A percentile compares a stretch with the other conserved stretches of the same genome.
These are phyloP conservation scores for Haplographium delicatum DNA, from an alignment of 495 filamentous ascomycete species.

Conservation along the genomic window DNA sequence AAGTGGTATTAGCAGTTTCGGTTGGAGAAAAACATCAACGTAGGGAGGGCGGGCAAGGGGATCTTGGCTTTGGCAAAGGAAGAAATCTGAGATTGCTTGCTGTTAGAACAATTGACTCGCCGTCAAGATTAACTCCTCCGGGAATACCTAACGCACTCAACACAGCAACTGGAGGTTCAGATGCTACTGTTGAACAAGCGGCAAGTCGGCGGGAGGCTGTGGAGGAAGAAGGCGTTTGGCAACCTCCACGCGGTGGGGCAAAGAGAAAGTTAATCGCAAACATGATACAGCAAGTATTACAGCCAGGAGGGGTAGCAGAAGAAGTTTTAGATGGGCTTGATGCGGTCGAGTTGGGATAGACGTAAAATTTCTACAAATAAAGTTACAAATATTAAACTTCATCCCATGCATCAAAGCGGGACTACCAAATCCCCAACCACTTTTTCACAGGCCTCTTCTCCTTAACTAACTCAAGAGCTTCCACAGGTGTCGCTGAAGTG, in stretches of 20 bases:
- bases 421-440: constrained; percentile 61
- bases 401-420: not conserved
- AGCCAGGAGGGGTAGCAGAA: constrained; percentile 71
- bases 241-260: constrained; percentile 67
- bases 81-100: constrained; percentile 48
- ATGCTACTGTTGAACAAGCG: constrained; percentile 31
- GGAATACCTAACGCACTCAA: constrained; percentile 56
- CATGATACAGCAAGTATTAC: constrained; percentile 62
- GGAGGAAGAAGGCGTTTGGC: constrained; percentile 70
- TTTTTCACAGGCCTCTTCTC: constrained; percentile 46
- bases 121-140: constrained; percentile 65
- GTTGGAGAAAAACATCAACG: constrained; percentile 39
- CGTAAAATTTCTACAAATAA: constrained; percentile 6
- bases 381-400: constrained; percentile 4
- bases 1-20: constrained; percentile 77
- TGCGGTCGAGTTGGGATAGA: constrained; percentile 44
- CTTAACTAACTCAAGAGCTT: constrained; percentile 32
- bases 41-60: constrained; percentile 19
- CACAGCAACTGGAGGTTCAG: constrained; percentile 46
- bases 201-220: constrained; percentile 46
- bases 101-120: constrained; percentile 62
- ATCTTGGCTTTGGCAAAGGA: constrained; percentile 26
- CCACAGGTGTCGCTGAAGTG: no score
- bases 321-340: constrained; percentile 79
- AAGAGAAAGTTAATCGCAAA: constrained; percentile 60